These are phyloP conservation scores for Trichoderma gamsii DNA, from an alignment of 495 filamentous ascomycete species.

Conservation along the genomic window DNA sequence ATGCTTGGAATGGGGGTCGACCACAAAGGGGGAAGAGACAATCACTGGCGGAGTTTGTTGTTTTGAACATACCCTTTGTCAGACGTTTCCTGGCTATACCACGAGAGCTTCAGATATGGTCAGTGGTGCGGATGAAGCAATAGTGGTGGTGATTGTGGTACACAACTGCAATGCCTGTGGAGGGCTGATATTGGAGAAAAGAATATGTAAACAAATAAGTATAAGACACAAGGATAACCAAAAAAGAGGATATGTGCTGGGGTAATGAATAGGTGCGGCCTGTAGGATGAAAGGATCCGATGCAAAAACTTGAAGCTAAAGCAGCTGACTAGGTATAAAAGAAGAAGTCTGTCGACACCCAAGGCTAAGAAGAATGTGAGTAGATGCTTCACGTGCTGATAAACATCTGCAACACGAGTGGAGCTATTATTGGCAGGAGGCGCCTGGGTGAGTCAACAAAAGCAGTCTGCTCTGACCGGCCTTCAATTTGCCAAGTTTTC, in stretches of 20 bases:
- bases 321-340: not conserved
- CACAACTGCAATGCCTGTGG: not conserved
- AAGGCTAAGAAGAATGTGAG: not conserved
- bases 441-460: not conserved
- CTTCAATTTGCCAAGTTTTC: not conserved
- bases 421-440: not conserved
- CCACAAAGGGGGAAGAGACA: not conserved
- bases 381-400: not conserved
- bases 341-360: not conserved
- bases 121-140: not conserved
- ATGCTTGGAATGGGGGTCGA: not conserved
- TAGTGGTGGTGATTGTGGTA: not conserved
- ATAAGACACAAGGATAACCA: not conserved
- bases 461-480: not conserved
- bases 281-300: not conserved
- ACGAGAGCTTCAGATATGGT: not conserved
- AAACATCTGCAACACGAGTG: not conserved
- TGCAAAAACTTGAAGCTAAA: not conserved
- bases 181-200: not conserved
- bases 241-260: not conserved
- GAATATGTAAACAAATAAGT: not conserved
- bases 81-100: not conserved
- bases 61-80: conserved; percentile 7
- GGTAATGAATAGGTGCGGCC: not conserved
- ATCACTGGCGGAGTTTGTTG: not conserved